Percentiles rank a stretch among this genome's conserved stretches.
Evolutionary conservation across 768 basidiomycete species (phyloP).

Genomic region (Leccinum fibrillosum): DNA sequence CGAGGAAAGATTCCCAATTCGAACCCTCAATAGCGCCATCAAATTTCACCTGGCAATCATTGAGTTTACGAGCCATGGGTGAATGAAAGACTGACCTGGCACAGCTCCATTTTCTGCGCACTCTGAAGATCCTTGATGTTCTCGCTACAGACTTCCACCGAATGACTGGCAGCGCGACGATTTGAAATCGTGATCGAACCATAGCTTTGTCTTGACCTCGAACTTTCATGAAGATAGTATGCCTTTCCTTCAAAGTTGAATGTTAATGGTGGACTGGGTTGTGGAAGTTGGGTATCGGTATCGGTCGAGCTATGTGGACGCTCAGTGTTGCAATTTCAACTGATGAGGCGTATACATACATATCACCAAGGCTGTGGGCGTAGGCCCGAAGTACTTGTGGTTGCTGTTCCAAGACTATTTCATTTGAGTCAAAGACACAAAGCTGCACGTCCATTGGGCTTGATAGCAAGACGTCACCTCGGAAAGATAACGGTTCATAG

Average conservation of each 20-base stretch:
- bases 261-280: constrained; percentile 47
- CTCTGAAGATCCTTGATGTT: constrained; percentile 53
- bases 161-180: not conserved
- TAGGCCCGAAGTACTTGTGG: constrained; percentile 46
- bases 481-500: not conserved
- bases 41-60: constrained; percentile 42
- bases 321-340: constrained; percentile 1
- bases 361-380: constrained; percentile 34
- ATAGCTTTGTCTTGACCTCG: constrained; percentile 45
- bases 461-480: constrained; percentile 8
- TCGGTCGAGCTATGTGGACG: constrained; percentile 32
- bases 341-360: constrained; percentile 34
- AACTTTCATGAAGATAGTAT: constrained; percentile 48
- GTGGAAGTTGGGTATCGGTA: constrained; percentile 23
- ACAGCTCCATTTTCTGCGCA: constrained; percentile 46
- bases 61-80: constrained; percentile 1
- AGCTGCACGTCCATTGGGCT: constrained; percentile 62
- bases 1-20: constrained; percentile 46
- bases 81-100: constrained; percentile 44
- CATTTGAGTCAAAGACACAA: constrained; percentile 34
- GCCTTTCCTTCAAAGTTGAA: constrained; percentile 33
- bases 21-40: constrained; percentile 34
- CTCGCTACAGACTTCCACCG: constrained; percentile 37
- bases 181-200: constrained; percentile 21
- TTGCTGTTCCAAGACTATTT: constrained; percentile 29